These are phyloP conservation scores for Zygosaccharomyces bailii DNA, from an alignment of 805 yeast genomes.

Conservation along the genomic window DNA sequence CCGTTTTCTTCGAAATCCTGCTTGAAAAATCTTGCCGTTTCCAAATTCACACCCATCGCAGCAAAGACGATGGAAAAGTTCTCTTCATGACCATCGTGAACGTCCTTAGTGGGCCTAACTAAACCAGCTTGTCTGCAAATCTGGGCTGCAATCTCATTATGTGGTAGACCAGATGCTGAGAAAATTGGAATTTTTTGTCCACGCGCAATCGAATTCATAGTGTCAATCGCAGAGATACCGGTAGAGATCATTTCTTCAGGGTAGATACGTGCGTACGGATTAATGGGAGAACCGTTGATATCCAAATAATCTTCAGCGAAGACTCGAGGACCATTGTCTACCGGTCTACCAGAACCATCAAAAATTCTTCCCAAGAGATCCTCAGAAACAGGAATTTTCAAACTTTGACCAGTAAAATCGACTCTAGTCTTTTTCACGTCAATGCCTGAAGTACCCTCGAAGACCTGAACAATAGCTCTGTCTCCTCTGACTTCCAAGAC, in stretches of 20 bases:
- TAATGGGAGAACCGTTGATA: slow-evolving; percentile 98
- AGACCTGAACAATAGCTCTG: slow-evolving; percentile 97
- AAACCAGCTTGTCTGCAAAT: slow-evolving; percentile 99
- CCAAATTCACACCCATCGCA: slow-evolving; percentile 99
- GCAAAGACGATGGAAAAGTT: slow-evolving; percentile 98
- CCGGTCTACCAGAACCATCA: slow-evolving; percentile 98
- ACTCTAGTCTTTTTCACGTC: slow-evolving; percentile 97
- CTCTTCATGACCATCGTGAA: slow-evolving; percentile 99
- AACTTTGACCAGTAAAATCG: slow-evolving; percentile 92
- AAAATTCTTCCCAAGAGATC: slow-evolving; percentile 97
- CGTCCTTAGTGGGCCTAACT: slow-evolving; percentile 99
- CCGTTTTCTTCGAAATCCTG: slow-evolving; percentile 99
- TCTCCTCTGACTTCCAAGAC: slow-evolving; percentile 96
- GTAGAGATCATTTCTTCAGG: slow-evolving; percentile 99
- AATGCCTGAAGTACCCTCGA: slow-evolving; percentile 98
- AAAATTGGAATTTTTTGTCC: slow-evolving; percentile 99
- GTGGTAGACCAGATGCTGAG: slow-evolving; percentile 99
- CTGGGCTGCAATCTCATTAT: slow-evolving; percentile 99
- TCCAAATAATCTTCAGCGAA: slow-evolving; percentile 98
- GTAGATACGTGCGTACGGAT: slow-evolving; percentile 96
- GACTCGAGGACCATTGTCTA: slow-evolving; percentile 96
- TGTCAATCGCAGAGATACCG: slow-evolving; percentile 97
- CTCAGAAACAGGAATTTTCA: slow-evolving; percentile 92
- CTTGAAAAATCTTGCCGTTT: slow-evolving; percentile 96
- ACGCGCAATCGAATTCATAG: slow-evolving; percentile 99